Conservation (phyloP, 345 rosid genomes). For the Populus davidiana region DNA sequence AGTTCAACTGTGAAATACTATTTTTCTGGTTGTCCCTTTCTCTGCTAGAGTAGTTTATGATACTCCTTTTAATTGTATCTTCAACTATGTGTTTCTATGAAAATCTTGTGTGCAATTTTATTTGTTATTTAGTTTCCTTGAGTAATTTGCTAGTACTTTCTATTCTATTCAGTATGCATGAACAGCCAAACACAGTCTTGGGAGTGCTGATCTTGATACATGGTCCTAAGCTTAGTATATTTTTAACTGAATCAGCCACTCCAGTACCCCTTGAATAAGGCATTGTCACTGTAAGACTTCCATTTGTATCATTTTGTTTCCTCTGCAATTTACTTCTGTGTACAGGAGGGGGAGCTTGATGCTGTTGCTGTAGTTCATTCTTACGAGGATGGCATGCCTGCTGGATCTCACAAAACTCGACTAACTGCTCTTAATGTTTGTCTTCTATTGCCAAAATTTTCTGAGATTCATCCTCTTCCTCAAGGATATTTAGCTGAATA, state of each 20-base stretch:
- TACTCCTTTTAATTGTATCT: not conserved
- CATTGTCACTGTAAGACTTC: not conserved
- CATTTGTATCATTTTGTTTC: not conserved
- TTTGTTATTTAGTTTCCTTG: not conserved
- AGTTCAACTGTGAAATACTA: not conserved
- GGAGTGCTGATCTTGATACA: not conserved
- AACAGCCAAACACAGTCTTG: constrained; percentile 1
- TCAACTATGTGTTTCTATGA: not conserved
- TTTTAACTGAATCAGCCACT: not conserved
- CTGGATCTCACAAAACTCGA: constrained; percentile 78
- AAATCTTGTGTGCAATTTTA: not conserved
- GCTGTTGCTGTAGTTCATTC: constrained; percentile 66
- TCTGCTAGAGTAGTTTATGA: not conserved
- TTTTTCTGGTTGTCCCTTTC: not conserved
- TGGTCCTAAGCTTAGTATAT: not conserved
- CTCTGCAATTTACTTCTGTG: constrained; percentile 4
- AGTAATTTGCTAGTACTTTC: not conserved
- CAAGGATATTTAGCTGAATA: constrained; percentile 2
- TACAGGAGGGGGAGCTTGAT: constrained; percentile 75
- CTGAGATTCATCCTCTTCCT: constrained; percentile 3
- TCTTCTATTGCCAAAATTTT: constrained; percentile 8
- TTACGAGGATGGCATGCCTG: constrained; percentile 64
- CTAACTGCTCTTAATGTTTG: constrained; percentile 78
- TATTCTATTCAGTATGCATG: not conserved
- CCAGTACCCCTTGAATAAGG: not conserved